A percentile compares a stretch with the other conserved stretches of the same genome.
Conservation (phyloP, 441 rosid species). For the Pelargonium myrrhifolium region DNA sequence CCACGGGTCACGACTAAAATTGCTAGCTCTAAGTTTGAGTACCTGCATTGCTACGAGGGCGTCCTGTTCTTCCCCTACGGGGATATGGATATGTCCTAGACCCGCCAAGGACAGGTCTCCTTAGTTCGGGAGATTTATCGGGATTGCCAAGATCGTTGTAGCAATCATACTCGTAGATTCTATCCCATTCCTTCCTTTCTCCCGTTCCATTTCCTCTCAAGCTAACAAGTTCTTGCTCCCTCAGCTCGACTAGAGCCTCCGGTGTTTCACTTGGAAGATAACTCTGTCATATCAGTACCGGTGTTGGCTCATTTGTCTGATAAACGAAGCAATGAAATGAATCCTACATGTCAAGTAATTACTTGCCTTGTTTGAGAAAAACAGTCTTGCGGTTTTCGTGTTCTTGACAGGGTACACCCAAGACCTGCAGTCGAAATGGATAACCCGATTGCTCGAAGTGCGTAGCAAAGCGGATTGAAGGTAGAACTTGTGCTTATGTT, state of each 20-base stretch:
- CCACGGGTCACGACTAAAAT: not conserved
- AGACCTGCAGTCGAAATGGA: conserved; percentile 57
- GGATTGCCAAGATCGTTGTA: conserved; percentile 54
- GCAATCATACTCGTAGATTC: conserved; percentile 50
- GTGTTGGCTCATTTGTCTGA: not conserved
- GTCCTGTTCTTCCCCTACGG: conserved; percentile 49
- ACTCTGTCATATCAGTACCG: conserved; percentile 27
- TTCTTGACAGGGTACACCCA: conserved; percentile 53
- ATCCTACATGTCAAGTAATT: no score
- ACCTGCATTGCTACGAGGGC: conserved; percentile 35
- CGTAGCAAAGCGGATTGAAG: conserved; percentile 41
- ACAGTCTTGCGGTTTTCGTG: conserved; percentile 35
- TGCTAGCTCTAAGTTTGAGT: not conserved
- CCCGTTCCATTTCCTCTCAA: conserved; percentile 49
- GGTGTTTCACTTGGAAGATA: conserved; percentile 59
- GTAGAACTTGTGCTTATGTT: conserved; percentile 46
- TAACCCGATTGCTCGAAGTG: conserved; percentile 19
- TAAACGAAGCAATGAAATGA: not conserved
- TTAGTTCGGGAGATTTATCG: conserved; percentile 28
- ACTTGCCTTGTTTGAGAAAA: conserved; percentile 47
- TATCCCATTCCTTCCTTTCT: conserved; percentile 55
- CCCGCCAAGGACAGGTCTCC: conserved; percentile 52
- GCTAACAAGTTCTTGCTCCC: conserved; percentile 42
- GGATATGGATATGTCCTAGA: conserved; percentile 44
- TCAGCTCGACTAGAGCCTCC: conserved; percentile 30